These are phyloP conservation scores for Mycena kentingensis DNA, from an alignment of 768 basidiomycete genomes.

Conservation along the genomic window DNA sequence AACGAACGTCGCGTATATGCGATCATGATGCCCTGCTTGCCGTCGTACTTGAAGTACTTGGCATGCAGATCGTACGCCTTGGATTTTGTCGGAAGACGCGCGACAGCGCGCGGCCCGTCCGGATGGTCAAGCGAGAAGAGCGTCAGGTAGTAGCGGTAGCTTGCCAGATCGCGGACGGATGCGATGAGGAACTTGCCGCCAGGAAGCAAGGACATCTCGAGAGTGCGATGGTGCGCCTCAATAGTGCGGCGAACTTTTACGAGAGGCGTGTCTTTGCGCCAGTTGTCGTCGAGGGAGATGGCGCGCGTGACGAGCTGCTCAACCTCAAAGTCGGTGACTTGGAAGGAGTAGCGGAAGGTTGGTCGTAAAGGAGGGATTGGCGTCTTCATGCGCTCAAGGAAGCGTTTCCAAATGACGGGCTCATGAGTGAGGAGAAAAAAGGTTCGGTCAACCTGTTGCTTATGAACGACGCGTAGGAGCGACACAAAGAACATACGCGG, in stretches of 20 bases:
- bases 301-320: conserved; percentile 65
- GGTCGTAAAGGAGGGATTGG: conserved; percentile 65
- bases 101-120: conserved; percentile 45
- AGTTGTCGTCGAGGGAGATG: conserved; percentile 61
- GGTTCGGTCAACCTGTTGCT: conserved; percentile 53
- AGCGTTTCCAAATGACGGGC: conserved; percentile 68
- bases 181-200: conserved; percentile 71
- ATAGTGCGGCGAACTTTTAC: conserved; percentile 31
- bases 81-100: conserved; percentile 47
- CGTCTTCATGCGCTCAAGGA: conserved; percentile 54
- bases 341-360: conserved; percentile 46
- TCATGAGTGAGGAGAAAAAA: conserved; percentile 68
- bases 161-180: conserved; percentile 49
- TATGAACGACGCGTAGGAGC: not conserved
- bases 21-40: conserved; percentile 54
- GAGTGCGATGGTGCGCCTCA: conserved; percentile 39
- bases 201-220: conserved; percentile 59
- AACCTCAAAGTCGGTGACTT: conserved; percentile 43
- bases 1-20: conserved; percentile 49
- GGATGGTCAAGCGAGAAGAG: conserved; percentile 62
- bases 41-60: conserved; percentile 55
- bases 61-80: conserved; percentile 63
- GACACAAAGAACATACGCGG: conserved; percentile 33
- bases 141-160: conserved; percentile 49
- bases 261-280: conserved; percentile 45